Evolutionary conservation across 2,329 filamentous ascomycete genomes (phyloP).

Genomic region (Fusarium coffeatum): DNA sequence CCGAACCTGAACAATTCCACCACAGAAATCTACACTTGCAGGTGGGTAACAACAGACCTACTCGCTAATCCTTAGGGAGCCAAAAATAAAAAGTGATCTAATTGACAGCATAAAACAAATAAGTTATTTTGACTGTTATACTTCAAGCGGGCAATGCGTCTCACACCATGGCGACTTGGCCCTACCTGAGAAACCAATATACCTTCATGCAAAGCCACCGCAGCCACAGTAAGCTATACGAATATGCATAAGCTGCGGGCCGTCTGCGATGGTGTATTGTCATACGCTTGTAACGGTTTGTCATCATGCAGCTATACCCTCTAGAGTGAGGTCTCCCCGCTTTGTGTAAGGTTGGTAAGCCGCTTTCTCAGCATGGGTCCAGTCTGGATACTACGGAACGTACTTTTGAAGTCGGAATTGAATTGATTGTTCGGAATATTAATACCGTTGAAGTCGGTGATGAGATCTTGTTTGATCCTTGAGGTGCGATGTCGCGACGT

Average conservation of each 20-base stretch:
- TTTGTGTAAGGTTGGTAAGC: conserved; percentile 12
- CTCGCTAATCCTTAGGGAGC: no score
- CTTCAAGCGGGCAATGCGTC: fast-evolving
- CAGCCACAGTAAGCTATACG: conserved; percentile 3
- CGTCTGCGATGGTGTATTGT: conserved; percentile 5
- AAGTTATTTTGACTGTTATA: background rate
- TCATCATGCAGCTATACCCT: conserved; percentile 26
- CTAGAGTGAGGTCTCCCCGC: conserved; percentile 9
- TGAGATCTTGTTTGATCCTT: background rate
- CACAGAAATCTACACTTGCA: background rate
- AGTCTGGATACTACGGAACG: background rate
- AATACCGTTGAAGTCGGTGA: background rate
- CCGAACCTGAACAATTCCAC: conserved; percentile 2
- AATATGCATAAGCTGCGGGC: conserved; percentile 17
- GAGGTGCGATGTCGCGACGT: background rate
- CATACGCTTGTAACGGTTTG: conserved; percentile 26
- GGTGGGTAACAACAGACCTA: no score
- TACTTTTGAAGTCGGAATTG: background rate
- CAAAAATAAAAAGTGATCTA: no score
- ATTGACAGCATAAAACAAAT: no score
- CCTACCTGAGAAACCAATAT: background rate
- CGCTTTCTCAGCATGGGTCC: conserved; percentile 27
- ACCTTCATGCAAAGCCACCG: background rate
- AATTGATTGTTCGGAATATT: background rate
- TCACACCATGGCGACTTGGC: background rate